Base-by-base conservation (phyloP, 805 yeast genomes). In the Schwanniomyces yamadae region DNA sequence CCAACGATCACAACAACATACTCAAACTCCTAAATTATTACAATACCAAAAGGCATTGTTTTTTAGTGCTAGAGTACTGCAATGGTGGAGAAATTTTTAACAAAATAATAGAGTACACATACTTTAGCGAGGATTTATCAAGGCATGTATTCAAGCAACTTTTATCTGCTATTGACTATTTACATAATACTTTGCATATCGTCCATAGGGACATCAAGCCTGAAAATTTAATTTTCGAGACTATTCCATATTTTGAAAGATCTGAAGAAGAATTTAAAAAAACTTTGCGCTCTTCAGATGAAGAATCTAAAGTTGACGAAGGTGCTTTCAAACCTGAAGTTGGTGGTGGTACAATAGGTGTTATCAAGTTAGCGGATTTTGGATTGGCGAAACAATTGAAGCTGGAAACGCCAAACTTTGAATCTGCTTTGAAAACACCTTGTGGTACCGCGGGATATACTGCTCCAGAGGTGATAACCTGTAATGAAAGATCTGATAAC, bases 141-240 rank as follows among this genome's bases (percentile, higher is more conserved):
- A 69, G 88, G 16, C 91, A 84, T 59, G 78, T 84, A 5, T 83
- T 85, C 42, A 52, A 72, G 27, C 95, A 84, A 54, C 80, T 85
- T 22, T 83, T 86, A 4, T 67, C 74, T 31, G 82, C 91, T 1
- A 73, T 84, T 15, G 74, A 82, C 30, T 80, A 83, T 54, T 62
- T 85, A 32, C 95, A 84, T 52, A 54, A 56, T 28, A 81, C 81
- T 36, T 21, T 16, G 4, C 82, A 77, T 42, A 73, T 80, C 11
- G 95, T 84, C 16, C 95, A 84, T 56, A 65, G 95, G 28, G 95
- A 84, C 55, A 84, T 84, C 50, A 84, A 84, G 58, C 95, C 95
- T 1, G 95, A 84, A 46, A 84, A 84, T 54, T 60, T 84, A 30
- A 61, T 84, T 27, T 85, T 82, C 54, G 69, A 73, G 28, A 83